Evolutionary conservation across 345 rosid genomes (phyloP).

Genomic region (Toxicodendron radicans): DNA sequence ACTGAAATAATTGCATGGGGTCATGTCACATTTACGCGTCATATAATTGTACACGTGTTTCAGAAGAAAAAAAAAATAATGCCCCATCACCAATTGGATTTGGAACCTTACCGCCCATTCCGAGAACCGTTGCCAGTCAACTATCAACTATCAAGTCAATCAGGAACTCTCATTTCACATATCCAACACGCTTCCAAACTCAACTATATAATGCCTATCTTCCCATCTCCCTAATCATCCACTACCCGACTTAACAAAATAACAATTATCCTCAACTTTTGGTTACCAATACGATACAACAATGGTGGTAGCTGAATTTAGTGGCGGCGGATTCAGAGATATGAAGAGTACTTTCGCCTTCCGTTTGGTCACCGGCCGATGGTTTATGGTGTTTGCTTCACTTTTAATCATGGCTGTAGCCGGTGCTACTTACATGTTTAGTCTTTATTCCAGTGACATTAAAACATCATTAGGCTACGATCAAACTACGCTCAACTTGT

Average conservation of each 20-base stretch:
- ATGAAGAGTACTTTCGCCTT: slow-evolving; percentile 7
- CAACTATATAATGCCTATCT: not conserved
- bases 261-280: too few species aligned
- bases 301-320: slow-evolving; percentile 12
- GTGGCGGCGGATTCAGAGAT: slow-evolving; percentile 12
- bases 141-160: slow-evolving; percentile 3
- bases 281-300: not conserved
- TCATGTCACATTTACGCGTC: not conserved
- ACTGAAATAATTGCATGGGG: not conserved
- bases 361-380: slow-evolving; percentile 26
- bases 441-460: slow-evolving; percentile 36
- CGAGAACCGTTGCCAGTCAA: not conserved
- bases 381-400: slow-evolving; percentile 43
- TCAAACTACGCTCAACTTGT: slow-evolving; percentile 23
- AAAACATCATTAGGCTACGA: slow-evolving; percentile 33
- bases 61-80: not conserved
- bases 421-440: slow-evolving; percentile 41
- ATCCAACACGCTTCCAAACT: not conserved
- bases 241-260: not conserved
- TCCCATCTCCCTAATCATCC: not conserved
- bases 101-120: not conserved
- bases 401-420: slow-evolving; percentile 35
- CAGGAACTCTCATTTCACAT: not conserved
- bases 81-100: not conserved
- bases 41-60: not conserved